Percentiles rank a stretch among this genome's conserved stretches.
Conservation (phyloP, 768 basidiomycete genomes). For the Lactifluus rugatus region DNA sequence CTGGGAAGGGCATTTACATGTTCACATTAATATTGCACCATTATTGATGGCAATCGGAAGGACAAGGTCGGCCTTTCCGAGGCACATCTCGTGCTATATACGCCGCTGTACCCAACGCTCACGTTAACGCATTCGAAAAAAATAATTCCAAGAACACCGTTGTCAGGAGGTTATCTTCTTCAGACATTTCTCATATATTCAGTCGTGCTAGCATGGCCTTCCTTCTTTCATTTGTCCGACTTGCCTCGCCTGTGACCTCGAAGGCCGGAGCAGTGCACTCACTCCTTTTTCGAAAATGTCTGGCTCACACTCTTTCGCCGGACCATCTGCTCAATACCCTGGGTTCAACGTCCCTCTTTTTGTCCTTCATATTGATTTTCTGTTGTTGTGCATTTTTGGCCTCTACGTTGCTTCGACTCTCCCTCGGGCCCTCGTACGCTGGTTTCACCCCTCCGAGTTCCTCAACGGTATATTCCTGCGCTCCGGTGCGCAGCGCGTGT, state of each 20-base stretch:
- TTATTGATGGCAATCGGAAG: neutral
- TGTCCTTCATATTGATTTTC: slow-evolving; percentile 14
- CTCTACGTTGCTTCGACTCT: slow-evolving; percentile 14
- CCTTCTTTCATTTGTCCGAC: neutral
- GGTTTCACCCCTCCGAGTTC: slow-evolving; percentile 15
- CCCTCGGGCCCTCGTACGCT: slow-evolving; percentile 14
- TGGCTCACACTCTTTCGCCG: neutral
- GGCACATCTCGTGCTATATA: too few relatives aligned
- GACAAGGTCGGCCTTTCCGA: too few relatives aligned
- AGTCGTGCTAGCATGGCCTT: neutral
- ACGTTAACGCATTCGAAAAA: neutral
- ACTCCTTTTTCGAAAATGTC: neutral
- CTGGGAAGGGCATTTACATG: neutral
- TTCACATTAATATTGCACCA: too few relatives aligned
- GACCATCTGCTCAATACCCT: neutral
- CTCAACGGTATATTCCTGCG: slow-evolving; percentile 16
- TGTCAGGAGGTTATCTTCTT: neutral
- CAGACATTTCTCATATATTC: neutral
- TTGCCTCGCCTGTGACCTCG: neutral
- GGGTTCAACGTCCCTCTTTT: neutral
- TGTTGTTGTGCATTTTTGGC: slow-evolving; percentile 10
- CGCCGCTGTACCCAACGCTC: too few relatives aligned
- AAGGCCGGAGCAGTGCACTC: neutral
- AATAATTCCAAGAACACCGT: neutral
- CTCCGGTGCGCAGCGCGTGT: neutral